Evolutionary conservation across 192 early-diverging fungal genomes (phyloP).

Genomic region (Mortierella alpina): DNA sequence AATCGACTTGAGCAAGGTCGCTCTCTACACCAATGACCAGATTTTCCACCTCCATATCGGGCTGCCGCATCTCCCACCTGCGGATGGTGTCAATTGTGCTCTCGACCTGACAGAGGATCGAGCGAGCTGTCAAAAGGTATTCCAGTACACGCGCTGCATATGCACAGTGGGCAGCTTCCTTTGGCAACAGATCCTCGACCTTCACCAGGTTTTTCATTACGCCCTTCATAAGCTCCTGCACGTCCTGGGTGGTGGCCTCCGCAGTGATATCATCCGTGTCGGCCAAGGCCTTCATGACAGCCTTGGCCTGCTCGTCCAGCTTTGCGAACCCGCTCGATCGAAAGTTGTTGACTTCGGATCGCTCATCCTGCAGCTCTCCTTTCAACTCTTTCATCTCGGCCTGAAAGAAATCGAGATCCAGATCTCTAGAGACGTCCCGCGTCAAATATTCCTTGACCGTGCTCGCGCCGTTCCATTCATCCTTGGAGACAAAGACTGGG

Average conservation of each 20-base stretch:
- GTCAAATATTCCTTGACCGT: slow-evolving; percentile 36
- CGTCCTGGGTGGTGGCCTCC: slow-evolving; percentile 19
- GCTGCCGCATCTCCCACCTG: slow-evolving; percentile 42
- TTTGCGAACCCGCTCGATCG: slow-evolving; percentile 44
- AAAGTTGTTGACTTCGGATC: slow-evolving; percentile 36
- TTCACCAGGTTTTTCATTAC: slow-evolving; percentile 47
- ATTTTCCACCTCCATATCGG: slow-evolving; percentile 27
- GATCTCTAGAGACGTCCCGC: slow-evolving; percentile 21
- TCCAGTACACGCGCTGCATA: slow-evolving; percentile 31
- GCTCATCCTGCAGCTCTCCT: slow-evolving; percentile 33
- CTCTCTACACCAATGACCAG: slow-evolving; percentile 9
- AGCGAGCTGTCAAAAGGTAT: slow-evolving; percentile 19
- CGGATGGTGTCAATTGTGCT: slow-evolving; percentile 12
- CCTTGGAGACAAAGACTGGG: slow-evolving; percentile 30
- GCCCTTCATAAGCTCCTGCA: slow-evolving; percentile 38
- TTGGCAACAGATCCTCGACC: slow-evolving; percentile 43
- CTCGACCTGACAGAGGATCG: slow-evolving; percentile 19
- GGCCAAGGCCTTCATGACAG: slow-evolving; percentile 13
- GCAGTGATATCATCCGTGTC: slow-evolving; percentile 32
- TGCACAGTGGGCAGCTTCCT: slow-evolving; percentile 33
- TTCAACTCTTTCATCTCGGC: slow-evolving; percentile 34
- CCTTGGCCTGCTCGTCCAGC: slow-evolving; percentile 44
- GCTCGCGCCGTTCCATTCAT: slow-evolving; percentile 29
- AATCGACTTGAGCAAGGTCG: neutral
- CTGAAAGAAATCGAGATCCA: slow-evolving; percentile 24